A percentile compares a stretch with the other conserved stretches of the same genome.
These are phyloP conservation scores for Ceratocystis alfenasii DNA, from an alignment of 2,329 filamentous ascomycete species.

Conservation along the genomic window DNA sequence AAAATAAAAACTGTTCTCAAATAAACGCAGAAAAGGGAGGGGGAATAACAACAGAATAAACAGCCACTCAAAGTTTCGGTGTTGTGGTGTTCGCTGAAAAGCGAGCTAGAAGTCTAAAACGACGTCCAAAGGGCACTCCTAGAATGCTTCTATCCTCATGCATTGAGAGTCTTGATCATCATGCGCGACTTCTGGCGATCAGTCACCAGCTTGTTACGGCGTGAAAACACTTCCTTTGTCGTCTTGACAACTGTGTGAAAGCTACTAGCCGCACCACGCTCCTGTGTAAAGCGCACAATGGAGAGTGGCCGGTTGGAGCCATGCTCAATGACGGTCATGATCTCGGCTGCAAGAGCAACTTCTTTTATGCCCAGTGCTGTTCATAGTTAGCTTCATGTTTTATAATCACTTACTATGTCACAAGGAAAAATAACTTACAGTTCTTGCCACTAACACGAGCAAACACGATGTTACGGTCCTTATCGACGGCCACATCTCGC, in stretches of 20 bases:
- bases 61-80: neutral
- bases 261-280: slow-evolving; percentile 79
- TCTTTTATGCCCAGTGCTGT: slow-evolving; percentile 70
- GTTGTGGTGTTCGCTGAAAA: slow-evolving; percentile 11
- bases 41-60: neutral
- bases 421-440: slow-evolving; percentile 43
- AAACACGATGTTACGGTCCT: slow-evolving; percentile 65
- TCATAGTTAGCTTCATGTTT: neutral
- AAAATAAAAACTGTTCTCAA: neutral
- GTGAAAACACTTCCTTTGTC: slow-evolving; percentile 55
- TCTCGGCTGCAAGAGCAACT: slow-evolving; percentile 75
- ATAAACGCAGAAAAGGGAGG: neutral
- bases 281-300: slow-evolving; percentile 76
- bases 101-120: neutral
- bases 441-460: slow-evolving; percentile 66
- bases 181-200: slow-evolving; percentile 56
- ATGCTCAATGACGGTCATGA: slow-evolving; percentile 82
- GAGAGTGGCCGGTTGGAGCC: slow-evolving; percentile 64
- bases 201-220: slow-evolving; percentile 54
- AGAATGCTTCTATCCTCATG: slow-evolving; percentile 2
- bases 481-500: slow-evolving; percentile 64
- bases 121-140: neutral
- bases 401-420: neutral
- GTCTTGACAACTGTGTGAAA: slow-evolving; percentile 75
- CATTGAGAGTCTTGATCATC: slow-evolving; percentile 54